Evolutionary conservation across 192 early-diverging fungal species (phyloP), one percentile per base, ranked within the genome.

Genomic region (Pilaira anomala): DNA sequence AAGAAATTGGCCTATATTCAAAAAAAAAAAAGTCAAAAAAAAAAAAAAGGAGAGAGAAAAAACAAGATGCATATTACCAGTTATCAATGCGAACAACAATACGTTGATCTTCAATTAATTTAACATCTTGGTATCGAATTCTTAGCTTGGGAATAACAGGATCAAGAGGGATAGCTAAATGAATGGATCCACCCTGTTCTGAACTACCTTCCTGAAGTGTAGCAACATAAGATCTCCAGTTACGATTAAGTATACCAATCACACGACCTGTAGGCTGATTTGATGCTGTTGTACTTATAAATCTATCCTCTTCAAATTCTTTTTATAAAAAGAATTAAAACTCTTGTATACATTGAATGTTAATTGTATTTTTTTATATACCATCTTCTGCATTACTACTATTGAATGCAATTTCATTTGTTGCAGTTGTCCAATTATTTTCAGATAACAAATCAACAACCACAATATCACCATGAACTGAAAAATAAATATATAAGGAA

Each of bases 191-290:
- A 42, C 75, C 71, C 19, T 70, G 50, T 46, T 76, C 76, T 55
- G 67, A 60, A 36, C 68, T 63, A 39, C 79, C 86, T 56, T 88
- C 83, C 63, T 90, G 88, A 21, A 91, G 62, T 2, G 88, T 90
- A 6, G 89, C 88, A 9, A 91, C 89, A 70, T 85, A 91, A 25
- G 87, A 79, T 41, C 87, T 80, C 89, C 89, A 91, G 52, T 82
- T 85, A 42, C 88, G 78, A 29, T 85, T 79, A 9, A 78, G 63
- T 7, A 91, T 67, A 8, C 83, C 86, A 1, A 91, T 80, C 0
- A 91, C 87, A 16, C 78, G 48, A 14, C 80, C 80, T 8, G 74
- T 77, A 3, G 79, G 79, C 30, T 58, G 56, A 13, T 29, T 56
- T 13, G 44, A 18, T 24, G 18, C 56, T 16, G 25, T 25, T 2